A percentile compares a stretch with the other conserved stretches of the same genome.
phyloP scores from a whole-genome alignment of 192 early-diverging fungal genomes.

The Entomortierella chlamydospora region DNA sequence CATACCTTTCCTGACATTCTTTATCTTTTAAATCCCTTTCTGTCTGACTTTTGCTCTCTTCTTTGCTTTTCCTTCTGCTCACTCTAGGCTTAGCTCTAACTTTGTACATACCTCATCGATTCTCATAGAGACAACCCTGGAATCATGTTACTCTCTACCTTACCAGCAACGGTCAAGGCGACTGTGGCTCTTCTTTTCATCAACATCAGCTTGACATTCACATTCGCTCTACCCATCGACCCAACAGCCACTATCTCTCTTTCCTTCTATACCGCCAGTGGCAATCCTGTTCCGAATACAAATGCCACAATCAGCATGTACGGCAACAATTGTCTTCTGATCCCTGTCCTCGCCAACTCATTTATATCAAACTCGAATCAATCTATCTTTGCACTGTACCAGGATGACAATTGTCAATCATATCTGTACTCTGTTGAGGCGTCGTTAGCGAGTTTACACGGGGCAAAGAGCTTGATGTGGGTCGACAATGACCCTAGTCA shows the following conservation, averaged over 20 bases:
- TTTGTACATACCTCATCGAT: neutral
- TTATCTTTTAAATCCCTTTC: neutral
- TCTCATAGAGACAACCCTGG: neutral
- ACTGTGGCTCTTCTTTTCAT: neutral
- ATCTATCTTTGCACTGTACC: constrained; percentile 29
- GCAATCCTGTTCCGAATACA: constrained; percentile 4
- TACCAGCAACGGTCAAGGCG: neutral
- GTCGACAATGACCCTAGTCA: neutral
- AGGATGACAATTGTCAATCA: constrained; percentile 20
- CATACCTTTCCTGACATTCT: neutral
- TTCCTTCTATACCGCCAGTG: constrained; percentile 2
- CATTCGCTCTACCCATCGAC: constrained; percentile 4
- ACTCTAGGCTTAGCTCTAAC: neutral
- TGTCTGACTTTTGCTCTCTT: neutral
- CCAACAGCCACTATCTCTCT: constrained; percentile 12
- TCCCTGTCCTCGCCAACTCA: constrained; percentile 8
- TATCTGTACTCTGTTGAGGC: constrained; percentile 35
- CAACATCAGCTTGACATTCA: neutral
- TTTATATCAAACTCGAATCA: constrained; percentile 11
- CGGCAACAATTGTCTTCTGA: constrained; percentile 3
- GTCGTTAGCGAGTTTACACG: constrained; percentile 6
- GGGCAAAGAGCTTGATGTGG: constrained; percentile 17
- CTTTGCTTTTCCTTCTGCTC: neutral
- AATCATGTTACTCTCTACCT: constrained; percentile 11
- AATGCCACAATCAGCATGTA: neutral